Evolutionary conservation across 2,329 filamentous ascomycete genomes (phyloP).

Genomic region (Hymenotorrendiella dingleyae): DNA sequence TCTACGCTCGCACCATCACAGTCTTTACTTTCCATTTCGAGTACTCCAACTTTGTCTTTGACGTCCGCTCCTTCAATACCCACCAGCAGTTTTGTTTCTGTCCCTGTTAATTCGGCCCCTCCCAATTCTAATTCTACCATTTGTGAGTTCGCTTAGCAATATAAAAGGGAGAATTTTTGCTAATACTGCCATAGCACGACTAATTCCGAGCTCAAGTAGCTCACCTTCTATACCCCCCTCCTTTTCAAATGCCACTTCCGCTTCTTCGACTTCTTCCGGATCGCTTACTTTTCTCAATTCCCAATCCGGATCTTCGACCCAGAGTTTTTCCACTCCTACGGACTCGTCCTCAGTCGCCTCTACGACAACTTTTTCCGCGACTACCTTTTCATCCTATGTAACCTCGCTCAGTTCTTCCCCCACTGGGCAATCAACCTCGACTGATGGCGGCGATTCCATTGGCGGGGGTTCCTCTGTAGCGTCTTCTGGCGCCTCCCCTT

Average conservation of each 20-base stretch:
- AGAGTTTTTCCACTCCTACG: conserved; percentile 6
- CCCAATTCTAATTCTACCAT: conserved; percentile 28
- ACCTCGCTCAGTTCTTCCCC: conserved; percentile 5
- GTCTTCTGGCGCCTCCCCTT: conserved; percentile 11
- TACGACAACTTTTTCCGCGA: too few species aligned
- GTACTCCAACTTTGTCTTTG: conserved; percentile 12
- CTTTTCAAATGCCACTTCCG: conserved; percentile 4
- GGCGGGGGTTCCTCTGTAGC: conserved; percentile 11
- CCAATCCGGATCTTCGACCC: conserved; percentile 5
- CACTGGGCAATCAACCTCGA: conserved; percentile 8
- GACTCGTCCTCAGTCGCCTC: conserved; percentile 4
- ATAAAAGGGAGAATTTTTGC: conserved; percentile 8
- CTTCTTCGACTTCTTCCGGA: conserved; percentile 4
- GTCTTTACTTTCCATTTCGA: conserved; percentile 22
- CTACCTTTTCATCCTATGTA: not conserved
- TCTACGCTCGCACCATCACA: conserved; percentile 13
- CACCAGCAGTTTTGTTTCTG: conserved; percentile 24
- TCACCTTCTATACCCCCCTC: conserved; percentile 9
- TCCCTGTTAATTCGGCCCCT: conserved; percentile 21
- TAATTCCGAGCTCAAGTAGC: conserved; percentile 27
- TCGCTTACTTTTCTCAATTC: conserved; percentile 5
- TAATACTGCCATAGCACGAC: conserved; percentile 12
- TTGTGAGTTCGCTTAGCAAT: conserved; percentile 17
- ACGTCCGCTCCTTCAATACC: conserved; percentile 25
- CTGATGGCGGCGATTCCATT: conserved; percentile 4